Evolutionary conservation across 257 asterid genomes (phyloP), one percentile per base, ranked within the genome.

Genomic region (Solanum sejunctum): DNA sequence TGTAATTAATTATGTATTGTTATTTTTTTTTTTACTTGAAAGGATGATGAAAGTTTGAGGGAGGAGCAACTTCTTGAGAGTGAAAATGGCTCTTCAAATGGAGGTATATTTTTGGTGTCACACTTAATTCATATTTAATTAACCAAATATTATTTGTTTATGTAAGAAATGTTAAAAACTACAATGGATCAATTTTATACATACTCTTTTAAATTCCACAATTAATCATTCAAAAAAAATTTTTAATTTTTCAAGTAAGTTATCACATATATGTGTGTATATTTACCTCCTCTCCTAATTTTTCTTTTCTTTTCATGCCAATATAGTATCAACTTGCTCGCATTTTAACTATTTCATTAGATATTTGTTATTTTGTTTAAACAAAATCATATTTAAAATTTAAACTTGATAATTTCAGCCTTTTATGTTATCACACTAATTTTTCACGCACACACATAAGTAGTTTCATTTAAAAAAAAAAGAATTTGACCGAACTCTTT

Each of bases 11-110:
- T 58, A 58, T 58, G 28, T 15, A 3, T 32, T 69, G 20, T 26
- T 18, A 10, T 16, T 13, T 41, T 13, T 11, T 28, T 16, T 13
- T 41, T 13, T 23, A 32, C 6, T 17, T 49, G 11, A 16, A 56
- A 90, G 91, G 89, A 57, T 12, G 80, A 81, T 20, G 78, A 63
- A 64, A 75, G 78, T 70, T 13, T 67, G 20, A 69, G 60, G 86
- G 80, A 85, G 85, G 88, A 85, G 13, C 17, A 70, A 45, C 23
- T 88, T 75, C 57, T 88, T 75, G 90, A 83, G 70, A 88, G 83
- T 85, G 75, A 80, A 75, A 26, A 66, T 80, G 69, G 43, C 49
- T 77, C 82, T 17, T 23, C 52, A 57, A 21, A 71, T 12, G 77
- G 32, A 85, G 91, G 91, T 90, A 23, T 75, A 7, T 77, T 5